Base-by-base conservation (phyloP, 2,329 filamentous ascomycete species). In the Taxawa tesnikishii region DNA sequence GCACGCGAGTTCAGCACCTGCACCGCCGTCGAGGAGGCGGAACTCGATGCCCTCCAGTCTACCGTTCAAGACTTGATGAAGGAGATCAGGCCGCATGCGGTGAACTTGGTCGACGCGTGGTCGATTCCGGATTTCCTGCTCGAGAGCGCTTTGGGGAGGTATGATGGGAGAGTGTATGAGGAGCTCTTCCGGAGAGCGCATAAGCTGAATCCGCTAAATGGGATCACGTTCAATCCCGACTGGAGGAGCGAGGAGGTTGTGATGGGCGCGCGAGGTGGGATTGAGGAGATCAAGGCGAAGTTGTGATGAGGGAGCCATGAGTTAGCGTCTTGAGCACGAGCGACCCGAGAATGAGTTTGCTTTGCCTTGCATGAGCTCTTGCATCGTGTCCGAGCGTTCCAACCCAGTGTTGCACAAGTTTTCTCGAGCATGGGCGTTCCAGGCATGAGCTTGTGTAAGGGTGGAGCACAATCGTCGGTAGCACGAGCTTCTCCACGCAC, bases 121-220 rank as follows among this genome's bases (percentile, higher is more conserved):
- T 58, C 55, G 31, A 58, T 70, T 21, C 67, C 67, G 1, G 67
- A 70, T 43, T 71, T 60, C 39, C 39, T 70, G 31, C 53, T 70
- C 0, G 59, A 70, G 31, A 68, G 63, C 45, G 62, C 66, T 5
- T 45, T 70, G 24, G 67, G 67, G 1, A 49, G 65, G 26, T 62
- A 56, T 34, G 66, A 70, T 44, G 67, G 67, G 2, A 62, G 56
- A 31, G 65, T 69, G 5, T 70, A 70, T 40, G 67, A 70, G 42
- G 62, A 68, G 34, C 43, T 70, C 26, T 70, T 60, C 38, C 55
- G 68, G 34, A 53, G 60, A 32, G 67, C 66, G 4, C 65, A 70
- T 51, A 49, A 60, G 28, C 44, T 60, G 40, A 70, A 70, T 45
- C 66, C 66, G 7, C 38, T 70, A 41, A 70, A 70, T 36, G 47